These are phyloP conservation scores for Ceratocystis eucalypticola DNA, from an alignment of 2,329 filamentous ascomycete genomes.

Conservation along the genomic window DNA sequence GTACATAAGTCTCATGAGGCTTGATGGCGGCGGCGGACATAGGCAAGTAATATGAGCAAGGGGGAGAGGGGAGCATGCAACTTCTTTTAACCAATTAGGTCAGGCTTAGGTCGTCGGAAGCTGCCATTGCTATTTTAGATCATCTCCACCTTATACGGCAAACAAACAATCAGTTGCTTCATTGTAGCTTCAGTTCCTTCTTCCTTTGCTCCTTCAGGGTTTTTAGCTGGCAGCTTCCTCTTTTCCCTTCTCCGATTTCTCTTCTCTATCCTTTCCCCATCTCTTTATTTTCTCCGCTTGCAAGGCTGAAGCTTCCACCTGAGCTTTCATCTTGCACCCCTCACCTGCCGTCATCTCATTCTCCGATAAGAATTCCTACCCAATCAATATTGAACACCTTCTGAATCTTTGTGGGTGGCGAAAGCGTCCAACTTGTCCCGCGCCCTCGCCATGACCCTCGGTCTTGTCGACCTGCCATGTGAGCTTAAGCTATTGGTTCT, in stretches of 20 bases:
- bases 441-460: not conserved
- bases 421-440: not conserved
- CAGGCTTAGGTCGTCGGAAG: not conserved
- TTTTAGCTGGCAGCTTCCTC: not conserved
- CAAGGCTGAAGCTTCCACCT: not conserved
- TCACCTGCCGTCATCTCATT: not conserved
- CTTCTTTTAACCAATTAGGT: not conserved
- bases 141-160: not conserved
- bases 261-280: not conserved
- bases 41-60: no score
- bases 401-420: not conserved
- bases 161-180: not conserved
- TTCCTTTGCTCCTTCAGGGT: not conserved
- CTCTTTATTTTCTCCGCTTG: not conserved
- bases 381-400: not conserved
- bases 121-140: not conserved
- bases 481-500: slow-evolving; percentile 12
- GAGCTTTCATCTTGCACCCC: not conserved
- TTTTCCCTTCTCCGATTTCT: not conserved
- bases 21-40: no score
- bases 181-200: slow-evolving; percentile 1
- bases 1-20: not conserved
- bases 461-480: slow-evolving; percentile 8
- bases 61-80: no score
- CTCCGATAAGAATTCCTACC: not conserved